Conservation (phyloP, 345 rosid species). For the Citrus maxima region DNA sequence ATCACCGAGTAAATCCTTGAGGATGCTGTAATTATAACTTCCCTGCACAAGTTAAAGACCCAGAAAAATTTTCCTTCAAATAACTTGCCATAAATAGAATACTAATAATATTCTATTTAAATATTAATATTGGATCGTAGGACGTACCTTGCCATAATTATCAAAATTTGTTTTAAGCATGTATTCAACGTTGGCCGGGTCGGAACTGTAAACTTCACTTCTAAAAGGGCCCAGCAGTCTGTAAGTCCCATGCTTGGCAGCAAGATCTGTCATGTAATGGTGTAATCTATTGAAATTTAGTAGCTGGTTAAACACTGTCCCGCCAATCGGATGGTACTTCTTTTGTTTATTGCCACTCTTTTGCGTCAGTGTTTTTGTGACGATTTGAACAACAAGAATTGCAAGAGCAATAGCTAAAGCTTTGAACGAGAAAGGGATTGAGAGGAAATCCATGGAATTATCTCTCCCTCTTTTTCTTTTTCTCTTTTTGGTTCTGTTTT, state of each 20-base stretch:
- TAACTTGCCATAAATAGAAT: too few relatives aligned
- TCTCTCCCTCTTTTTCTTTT: neutral
- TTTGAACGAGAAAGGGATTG: conserved; percentile 7
- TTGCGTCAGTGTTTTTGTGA: neutral
- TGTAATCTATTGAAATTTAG: conserved; percentile 48
- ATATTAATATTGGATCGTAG: neutral
- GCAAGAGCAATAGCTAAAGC: conserved; percentile 19
- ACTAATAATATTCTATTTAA: too few relatives aligned
- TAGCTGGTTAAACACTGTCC: conserved; percentile 51
- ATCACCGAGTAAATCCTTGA: conserved; percentile 46
- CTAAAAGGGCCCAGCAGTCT: conserved; percentile 41
- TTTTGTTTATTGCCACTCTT: conserved; percentile 12
- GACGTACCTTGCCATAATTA: conserved; percentile 45
- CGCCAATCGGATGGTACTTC: conserved; percentile 51
- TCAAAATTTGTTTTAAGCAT: conserved; percentile 47
- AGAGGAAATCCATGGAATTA: conserved; percentile 14
- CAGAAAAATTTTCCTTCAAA: too few relatives aligned
- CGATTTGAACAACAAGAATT: neutral
- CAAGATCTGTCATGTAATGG: conserved; percentile 53
- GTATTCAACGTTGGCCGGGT: conserved; percentile 46
- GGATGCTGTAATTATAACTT: conserved; percentile 31
- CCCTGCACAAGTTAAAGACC: conserved; percentile 1
- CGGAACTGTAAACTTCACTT: conserved; percentile 46
- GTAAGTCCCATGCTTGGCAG: conserved; percentile 42
- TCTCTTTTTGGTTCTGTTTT: neutral